Conservation (phyloP, 495 filamentous ascomycete genomes). For the Pseudomonodictys pantanalensis region DNA sequence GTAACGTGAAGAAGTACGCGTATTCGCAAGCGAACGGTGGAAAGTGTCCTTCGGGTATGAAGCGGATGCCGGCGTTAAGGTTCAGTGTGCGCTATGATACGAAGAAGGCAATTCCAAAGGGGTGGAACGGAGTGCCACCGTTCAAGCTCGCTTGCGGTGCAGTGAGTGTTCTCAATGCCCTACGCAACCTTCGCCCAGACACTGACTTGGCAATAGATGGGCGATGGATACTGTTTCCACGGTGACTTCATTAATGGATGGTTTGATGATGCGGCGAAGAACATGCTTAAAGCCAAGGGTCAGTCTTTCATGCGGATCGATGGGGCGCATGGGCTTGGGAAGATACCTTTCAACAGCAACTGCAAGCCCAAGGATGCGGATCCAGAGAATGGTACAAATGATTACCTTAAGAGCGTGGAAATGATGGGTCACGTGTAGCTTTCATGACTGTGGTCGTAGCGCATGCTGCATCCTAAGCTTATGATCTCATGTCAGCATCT, state of each 20-base stretch:
- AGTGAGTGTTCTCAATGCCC: too few relatives aligned
- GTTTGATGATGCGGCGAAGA: constrained; percentile 16
- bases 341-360: not conserved
- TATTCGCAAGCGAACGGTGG: constrained; percentile 23
- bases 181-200: too few relatives aligned
- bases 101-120: constrained; percentile 17
- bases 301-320: constrained; percentile 22
- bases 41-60: constrained; percentile 8
- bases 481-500: too few relatives aligned
- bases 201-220: constrained; percentile 15
- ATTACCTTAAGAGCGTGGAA: constrained; percentile 22
- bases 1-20: constrained; percentile 9
- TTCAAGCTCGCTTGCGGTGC: constrained; percentile 20
- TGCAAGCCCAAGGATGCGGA: constrained; percentile 16
- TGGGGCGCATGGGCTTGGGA: constrained; percentile 13
- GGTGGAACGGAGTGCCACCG: constrained; percentile 17
- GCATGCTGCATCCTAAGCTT: too few relatives aligned
- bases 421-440: constrained; percentile 17
- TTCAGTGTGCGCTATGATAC: constrained; percentile 17
- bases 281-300: constrained; percentile 20
- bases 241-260: constrained; percentile 25
- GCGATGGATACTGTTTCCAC: constrained; percentile 24
- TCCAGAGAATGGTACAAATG: constrained; percentile 6
- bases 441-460: too few relatives aligned
- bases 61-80: constrained; percentile 8